Percentiles rank a stretch among this genome's conserved stretches.
Conservation (phyloP, 2,329 filamentous ascomycete genomes). For the Pseudonectria foliicola region DNA sequence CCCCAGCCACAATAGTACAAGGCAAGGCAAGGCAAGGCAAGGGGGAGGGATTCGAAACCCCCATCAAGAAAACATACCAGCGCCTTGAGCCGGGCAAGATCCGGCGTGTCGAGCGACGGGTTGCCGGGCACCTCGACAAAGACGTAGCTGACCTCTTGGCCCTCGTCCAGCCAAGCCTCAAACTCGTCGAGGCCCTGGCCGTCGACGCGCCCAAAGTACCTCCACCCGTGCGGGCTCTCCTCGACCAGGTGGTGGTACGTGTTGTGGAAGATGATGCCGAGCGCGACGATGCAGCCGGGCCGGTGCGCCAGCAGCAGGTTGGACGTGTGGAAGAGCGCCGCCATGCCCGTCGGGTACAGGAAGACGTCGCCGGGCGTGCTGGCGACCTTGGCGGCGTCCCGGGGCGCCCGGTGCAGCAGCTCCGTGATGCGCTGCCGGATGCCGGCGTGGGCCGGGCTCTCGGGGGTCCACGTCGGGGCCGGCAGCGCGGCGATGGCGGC, state of each 20-base stretch:
- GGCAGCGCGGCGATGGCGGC: too few species aligned
- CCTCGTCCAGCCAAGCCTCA: constrained; percentile 36
- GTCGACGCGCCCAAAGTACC: constrained; percentile 41
- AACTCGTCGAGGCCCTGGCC: constrained; percentile 35
- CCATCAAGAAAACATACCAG: constrained; percentile 27
- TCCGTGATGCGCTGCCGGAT: constrained; percentile 34
- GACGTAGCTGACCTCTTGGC: constrained; percentile 36
- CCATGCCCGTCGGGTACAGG: constrained; percentile 50
- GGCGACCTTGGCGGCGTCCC: constrained; percentile 20
- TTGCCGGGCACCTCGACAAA: constrained; percentile 40
- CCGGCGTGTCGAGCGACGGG: constrained; percentile 27
- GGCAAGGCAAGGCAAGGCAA: too few species aligned
- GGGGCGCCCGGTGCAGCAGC: constrained; percentile 35
- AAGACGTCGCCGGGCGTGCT: constrained; percentile 36
- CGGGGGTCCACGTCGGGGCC: constrained; percentile 31
- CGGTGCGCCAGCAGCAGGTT: constrained; percentile 29
- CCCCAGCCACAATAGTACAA: too few species aligned
- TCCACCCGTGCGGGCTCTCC: constrained; percentile 35
- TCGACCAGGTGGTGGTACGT: constrained; percentile 42
- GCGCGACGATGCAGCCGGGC: constrained; percentile 31
- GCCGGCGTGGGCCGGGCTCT: constrained; percentile 29
- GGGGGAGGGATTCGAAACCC: neutral
- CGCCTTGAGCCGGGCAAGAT: constrained; percentile 27
- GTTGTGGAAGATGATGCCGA: constrained; percentile 46
- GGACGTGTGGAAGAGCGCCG: constrained; percentile 38